phyloP scores from a whole-genome alignment of 192 early-diverging fungal species.

The Coemansia sp. region DNA sequence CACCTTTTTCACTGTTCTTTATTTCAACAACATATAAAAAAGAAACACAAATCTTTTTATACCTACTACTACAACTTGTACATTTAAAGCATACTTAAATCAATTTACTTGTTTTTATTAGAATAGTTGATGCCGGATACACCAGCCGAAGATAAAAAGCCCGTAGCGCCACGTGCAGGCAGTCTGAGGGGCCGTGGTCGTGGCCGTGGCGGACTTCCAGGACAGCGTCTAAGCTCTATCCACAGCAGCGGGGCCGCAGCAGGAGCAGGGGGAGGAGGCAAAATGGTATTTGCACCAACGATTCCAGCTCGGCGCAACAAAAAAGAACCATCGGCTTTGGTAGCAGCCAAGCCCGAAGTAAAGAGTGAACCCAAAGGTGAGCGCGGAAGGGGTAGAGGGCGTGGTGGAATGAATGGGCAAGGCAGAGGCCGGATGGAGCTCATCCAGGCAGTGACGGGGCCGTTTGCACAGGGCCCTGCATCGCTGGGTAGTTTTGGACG shows the following conservation, averaged over 20 bases:
- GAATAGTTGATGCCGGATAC: no score
- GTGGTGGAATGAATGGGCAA: conserved; percentile 1
- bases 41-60: no score
- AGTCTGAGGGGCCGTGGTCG: no score
- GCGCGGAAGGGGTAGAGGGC: conserved; percentile 6
- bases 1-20: no score
- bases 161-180: no score
- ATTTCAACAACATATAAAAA: no score
- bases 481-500: conserved; percentile 6
- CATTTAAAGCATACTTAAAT: no score
- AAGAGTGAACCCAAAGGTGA: neutral
- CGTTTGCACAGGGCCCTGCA: conserved; percentile 46
- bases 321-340: conserved; percentile 18
- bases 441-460: conserved; percentile 24
- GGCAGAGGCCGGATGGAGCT: conserved; percentile 13
- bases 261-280: neutral
- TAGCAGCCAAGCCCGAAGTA: conserved; percentile 4
- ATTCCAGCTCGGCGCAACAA: conserved; percentile 27
- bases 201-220: no score
- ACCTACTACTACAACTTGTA: no score
- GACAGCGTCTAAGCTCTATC: no score
- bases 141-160: no score
- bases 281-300: conserved; percentile 26
- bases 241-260: neutral
- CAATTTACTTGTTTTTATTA: no score